phyloP scores from a whole-genome alignment of 2,329 filamentous ascomycete genomes.

The Penicillium sp. region DNA sequence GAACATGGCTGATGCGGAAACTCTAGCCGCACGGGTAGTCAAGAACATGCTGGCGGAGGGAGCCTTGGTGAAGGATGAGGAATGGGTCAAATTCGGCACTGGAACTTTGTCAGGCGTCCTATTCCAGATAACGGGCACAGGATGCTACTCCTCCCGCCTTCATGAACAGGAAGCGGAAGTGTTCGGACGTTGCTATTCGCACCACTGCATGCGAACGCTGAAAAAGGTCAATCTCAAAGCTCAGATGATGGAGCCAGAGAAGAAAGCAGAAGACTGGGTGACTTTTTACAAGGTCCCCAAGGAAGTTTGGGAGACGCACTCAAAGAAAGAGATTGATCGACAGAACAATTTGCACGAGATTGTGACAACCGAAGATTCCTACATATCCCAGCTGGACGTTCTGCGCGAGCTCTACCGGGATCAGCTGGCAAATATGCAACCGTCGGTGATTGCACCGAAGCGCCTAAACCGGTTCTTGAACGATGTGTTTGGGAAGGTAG shows the following conservation, averaged over 20 bases:
- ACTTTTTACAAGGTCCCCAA: conserved; percentile 78
- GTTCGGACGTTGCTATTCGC: conserved; percentile 78
- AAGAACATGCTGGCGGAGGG: conserved; percentile 68
- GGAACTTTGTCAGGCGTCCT: conserved; percentile 79
- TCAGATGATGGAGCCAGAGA: conserved; percentile 58
- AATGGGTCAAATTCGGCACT: conserved; percentile 89
- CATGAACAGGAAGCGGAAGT: conserved; percentile 62
- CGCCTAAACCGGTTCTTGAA: conserved; percentile 69
- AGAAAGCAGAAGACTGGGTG: conserved; percentile 73
- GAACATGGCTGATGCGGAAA: conserved; percentile 95
- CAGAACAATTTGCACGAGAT: conserved; percentile 95
- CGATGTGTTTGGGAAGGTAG: conserved; percentile 83
- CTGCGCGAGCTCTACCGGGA: conserved; percentile 79
- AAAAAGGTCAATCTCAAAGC: conserved; percentile 86
- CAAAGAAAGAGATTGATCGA: conserved; percentile 80
- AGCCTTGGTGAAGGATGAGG: conserved; percentile 77
- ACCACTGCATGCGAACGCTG: conserved; percentile 85
- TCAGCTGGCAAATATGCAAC: conserved; percentile 61
- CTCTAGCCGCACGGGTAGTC: conserved; percentile 67
- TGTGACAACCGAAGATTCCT: conserved; percentile 82
- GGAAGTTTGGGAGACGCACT: conserved; percentile 60
- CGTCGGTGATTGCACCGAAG: conserved; percentile 70
- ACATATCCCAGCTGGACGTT: conserved; percentile 81
- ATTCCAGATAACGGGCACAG: conserved; percentile 82
- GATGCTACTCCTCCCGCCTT: conserved; percentile 79